A percentile compares a stretch with the other conserved stretches of the same genome.
Conservation (phyloP, 2,329 filamentous ascomycete species). For the Metarhizium sp. region DNA sequence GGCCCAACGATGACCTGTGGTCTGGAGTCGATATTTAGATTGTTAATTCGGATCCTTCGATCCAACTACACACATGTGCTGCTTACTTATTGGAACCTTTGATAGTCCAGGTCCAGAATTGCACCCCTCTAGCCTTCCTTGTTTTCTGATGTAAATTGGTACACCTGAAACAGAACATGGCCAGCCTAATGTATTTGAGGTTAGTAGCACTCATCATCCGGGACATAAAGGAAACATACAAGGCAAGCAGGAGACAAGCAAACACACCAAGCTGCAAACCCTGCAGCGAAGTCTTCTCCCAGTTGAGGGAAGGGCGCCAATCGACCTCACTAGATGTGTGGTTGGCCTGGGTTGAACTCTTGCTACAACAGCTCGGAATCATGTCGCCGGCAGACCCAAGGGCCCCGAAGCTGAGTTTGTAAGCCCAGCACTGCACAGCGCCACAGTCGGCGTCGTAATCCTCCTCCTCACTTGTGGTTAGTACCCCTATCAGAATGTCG, state of each 20-base stretch:
- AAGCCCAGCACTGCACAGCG: not conserved
- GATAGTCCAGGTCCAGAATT: not conserved
- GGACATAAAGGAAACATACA: not conserved
- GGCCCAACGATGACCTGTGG: too few species aligned
- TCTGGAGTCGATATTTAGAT: too few species aligned
- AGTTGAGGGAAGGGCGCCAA: not conserved
- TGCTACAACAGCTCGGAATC: not conserved
- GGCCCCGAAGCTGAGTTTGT: not conserved
- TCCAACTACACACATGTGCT: too few species aligned
- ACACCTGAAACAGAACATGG: not conserved
- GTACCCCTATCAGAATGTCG: not conserved
- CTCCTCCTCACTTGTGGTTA: not conserved
- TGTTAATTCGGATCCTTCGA: too few species aligned
- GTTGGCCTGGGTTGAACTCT: not conserved
- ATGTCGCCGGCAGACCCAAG: not conserved
- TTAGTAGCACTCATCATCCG: not conserved
- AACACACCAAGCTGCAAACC: not conserved
- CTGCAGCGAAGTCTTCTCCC: not conserved
- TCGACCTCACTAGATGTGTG: not conserved
- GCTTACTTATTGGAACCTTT: too few species aligned
- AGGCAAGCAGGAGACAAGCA: not conserved
- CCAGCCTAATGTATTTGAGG: not conserved
- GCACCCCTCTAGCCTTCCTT: not conserved
- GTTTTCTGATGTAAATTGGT: not conserved
- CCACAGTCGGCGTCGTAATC: not conserved